Conservation (phyloP, 805 yeast species). For the Dipodascus albidus region DNA sequence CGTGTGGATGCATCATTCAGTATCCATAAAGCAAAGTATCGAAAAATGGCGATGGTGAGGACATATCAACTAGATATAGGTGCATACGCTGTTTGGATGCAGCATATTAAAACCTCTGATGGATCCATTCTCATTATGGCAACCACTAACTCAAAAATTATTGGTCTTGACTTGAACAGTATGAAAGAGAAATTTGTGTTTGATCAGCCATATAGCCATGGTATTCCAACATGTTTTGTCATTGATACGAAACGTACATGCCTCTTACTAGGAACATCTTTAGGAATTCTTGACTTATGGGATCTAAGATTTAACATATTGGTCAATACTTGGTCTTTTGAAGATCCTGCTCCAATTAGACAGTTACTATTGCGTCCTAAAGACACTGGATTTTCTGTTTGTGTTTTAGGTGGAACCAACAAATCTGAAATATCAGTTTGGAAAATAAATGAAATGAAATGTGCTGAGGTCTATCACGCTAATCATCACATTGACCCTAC, state of each 20-base stretch:
- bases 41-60: conserved; percentile 28
- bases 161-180: conserved; percentile 44
- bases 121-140: conserved; percentile 36
- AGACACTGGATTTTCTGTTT: conserved; percentile 34
- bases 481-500: conserved; percentile 8
- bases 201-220: conserved; percentile 51
- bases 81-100: conserved; percentile 35
- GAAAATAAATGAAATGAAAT: conserved; percentile 58
- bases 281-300: conserved; percentile 72
- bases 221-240: conserved; percentile 49
- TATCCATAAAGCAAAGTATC: conserved; percentile 12
- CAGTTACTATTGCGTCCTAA: conserved; percentile 36
- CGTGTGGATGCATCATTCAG: conserved; percentile 14
- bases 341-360: conserved; percentile 37
- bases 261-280: conserved; percentile 63
- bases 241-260: conserved; percentile 45
- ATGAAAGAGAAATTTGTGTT: conserved; percentile 32
- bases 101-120: conserved; percentile 30
- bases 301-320: conserved; percentile 57
- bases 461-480: conserved; percentile 33
- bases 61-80: conserved; percentile 28
- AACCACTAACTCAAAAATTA: conserved; percentile 44
- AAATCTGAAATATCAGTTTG: conserved; percentile 54
- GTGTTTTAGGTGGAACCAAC: conserved; percentile 58
- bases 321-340: conserved; percentile 53